These are phyloP conservation scores for Chalara sp. DNA, from an alignment of 2,329 filamentous ascomycete genomes.

Conservation along the genomic window DNA sequence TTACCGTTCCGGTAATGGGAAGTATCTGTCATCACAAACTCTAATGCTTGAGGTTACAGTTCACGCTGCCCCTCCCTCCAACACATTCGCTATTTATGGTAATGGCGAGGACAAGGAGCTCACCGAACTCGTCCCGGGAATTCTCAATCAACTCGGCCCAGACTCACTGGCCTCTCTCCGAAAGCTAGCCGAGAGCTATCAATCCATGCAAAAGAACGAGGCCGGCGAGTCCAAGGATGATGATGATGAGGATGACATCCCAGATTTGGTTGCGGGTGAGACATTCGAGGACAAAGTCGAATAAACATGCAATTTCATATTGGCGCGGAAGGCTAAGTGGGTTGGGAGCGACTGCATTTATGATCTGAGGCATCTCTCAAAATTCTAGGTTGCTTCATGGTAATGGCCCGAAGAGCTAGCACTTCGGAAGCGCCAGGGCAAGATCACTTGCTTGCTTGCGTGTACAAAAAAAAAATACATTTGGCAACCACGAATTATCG, in stretches of 20 bases:
- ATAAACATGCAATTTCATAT: slow-evolving; percentile 15
- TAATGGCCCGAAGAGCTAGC: no score
- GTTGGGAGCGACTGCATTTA: no score
- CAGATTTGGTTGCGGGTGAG: slow-evolving; percentile 92
- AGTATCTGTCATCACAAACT: background rate
- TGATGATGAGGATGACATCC: slow-evolving; percentile 86
- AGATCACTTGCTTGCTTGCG: no score
- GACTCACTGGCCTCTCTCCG: slow-evolving; percentile 96
- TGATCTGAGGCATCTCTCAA: no score
- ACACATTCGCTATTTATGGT: slow-evolving; percentile 99
- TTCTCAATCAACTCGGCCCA: slow-evolving; percentile 98
- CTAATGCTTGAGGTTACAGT: slow-evolving; percentile 47
- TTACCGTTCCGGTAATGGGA: no score
- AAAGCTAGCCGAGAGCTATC: slow-evolving; percentile 98
- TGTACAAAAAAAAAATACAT: no score
- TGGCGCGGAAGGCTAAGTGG: no score
- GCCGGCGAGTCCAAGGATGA: slow-evolving; percentile 69
- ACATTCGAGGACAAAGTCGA: slow-evolving; percentile 90
- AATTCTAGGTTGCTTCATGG: no score
- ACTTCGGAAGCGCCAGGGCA: no score
- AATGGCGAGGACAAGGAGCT: slow-evolving; percentile 99
- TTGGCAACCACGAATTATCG: no score
- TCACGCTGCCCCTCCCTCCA: slow-evolving; percentile 92
- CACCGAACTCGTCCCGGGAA: slow-evolving; percentile 96
- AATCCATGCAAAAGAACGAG: slow-evolving; percentile 95